These are phyloP conservation scores for Primulina eburnea DNA, from an alignment of 257 asterid species.

Conservation along the genomic window DNA sequence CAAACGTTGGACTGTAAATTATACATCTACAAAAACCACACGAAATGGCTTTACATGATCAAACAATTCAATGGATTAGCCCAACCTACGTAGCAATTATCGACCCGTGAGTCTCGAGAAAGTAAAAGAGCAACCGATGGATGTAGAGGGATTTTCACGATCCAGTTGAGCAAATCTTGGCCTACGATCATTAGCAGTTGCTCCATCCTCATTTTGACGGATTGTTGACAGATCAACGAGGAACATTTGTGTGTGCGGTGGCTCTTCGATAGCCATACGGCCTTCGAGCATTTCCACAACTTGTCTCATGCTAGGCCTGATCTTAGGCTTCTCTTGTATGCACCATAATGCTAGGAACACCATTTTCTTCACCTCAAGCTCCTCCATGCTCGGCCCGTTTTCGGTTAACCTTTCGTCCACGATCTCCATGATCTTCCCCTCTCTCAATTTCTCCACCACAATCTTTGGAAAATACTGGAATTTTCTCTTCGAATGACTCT, in stretches of 20 bases:
- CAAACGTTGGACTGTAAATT: too few relatives aligned
- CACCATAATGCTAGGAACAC: conserved; percentile 67
- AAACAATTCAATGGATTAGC: too few relatives aligned
- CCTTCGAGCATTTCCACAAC: conserved; percentile 89
- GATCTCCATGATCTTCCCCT: conserved; percentile 56
- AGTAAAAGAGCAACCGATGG: conserved; percentile 32
- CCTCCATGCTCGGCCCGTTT: conserved; percentile 32
- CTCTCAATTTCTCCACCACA: conserved; percentile 56
- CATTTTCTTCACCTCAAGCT: conserved; percentile 45
- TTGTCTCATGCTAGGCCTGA: conserved; percentile 60
- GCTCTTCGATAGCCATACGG: conserved; percentile 45
- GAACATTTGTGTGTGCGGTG: conserved; percentile 49
- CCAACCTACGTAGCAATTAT: conserved; percentile 21
- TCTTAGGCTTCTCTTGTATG: conserved; percentile 62
- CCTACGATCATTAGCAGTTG: neutral
- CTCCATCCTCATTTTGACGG: conserved; percentile 25
- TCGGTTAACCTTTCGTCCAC: conserved; percentile 52
- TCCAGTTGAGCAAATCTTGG: conserved; percentile 35
- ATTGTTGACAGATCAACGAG: conserved; percentile 44
- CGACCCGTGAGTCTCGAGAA: conserved; percentile 51
- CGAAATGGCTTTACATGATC: too few relatives aligned
- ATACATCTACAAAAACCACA: too few relatives aligned
- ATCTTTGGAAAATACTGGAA: conserved; percentile 53
- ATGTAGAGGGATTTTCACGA: conserved; percentile 31
- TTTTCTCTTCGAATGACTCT: conserved; percentile 32